A percentile compares a stretch with the other conserved stretches of the same genome.
Evolutionary conservation across 768 basidiomycete species (phyloP).

Genomic region (Boletus rubroflammeus): DNA sequence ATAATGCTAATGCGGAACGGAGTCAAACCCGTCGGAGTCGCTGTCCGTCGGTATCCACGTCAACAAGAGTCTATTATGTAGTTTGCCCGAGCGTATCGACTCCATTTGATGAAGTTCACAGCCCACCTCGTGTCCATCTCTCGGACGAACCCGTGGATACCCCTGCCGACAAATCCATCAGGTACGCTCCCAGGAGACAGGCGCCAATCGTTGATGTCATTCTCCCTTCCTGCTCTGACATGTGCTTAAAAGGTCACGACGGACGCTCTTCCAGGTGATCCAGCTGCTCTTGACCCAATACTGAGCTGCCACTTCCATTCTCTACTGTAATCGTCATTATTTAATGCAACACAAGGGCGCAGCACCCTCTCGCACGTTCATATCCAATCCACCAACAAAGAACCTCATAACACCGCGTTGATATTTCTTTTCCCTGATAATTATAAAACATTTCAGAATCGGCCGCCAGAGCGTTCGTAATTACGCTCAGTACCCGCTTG

Average conservation of each 20-base stretch:
- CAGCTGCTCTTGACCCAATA: neutral
- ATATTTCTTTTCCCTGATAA: neutral
- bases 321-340: neutral
- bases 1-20: neutral
- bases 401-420: neutral
- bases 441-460: conserved; percentile 11
- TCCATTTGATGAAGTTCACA: neutral
- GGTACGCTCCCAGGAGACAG: conserved; percentile 4
- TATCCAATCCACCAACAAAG: neutral
- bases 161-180: neutral
- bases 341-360: neutral
- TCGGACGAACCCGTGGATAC: neutral
- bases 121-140: neutral
- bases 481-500: conserved; percentile 10
- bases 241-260: neutral
- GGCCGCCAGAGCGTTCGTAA: neutral
- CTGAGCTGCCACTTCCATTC: neutral
- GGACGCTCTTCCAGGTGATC: neutral
- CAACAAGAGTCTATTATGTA: neutral
- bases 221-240: neutral
- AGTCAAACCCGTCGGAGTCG: neutral
- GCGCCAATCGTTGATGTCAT: conserved; percentile 15
- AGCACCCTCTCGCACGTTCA: neutral
- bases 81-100: neutral
- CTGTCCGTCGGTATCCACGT: neutral